Base-by-base conservation (phyloP, 2,329 filamentous ascomycete species). In the Penicillium sp. region DNA sequence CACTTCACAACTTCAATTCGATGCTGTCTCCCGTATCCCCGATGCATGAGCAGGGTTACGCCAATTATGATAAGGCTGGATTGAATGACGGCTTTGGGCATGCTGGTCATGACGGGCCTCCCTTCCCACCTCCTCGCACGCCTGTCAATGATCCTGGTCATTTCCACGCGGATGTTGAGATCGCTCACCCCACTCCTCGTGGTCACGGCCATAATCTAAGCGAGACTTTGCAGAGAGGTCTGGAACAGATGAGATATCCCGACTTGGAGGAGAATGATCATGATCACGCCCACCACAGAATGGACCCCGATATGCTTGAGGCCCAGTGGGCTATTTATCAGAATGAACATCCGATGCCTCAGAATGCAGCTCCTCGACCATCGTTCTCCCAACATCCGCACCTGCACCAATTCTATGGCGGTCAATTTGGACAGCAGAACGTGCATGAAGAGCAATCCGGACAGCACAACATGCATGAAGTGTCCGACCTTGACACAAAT, bases 251-350 rank as follows among this genome's bases (percentile, higher is more conserved):
- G 54, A 55, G 55, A 43, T 87, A 91, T 63, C 86, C 88, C 4
- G 88, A 95, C 61, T 92, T 92, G 42, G 86, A 91, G 52, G 86
- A 91, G 52, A 85, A 90, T 58, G 85, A 87, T 47, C 86, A 66
- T 63, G 61, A 74, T 46, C 39, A 47, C 49, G 61, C 45, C 52
- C 64, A 44, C 35, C 54, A 59, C 13, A 57, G 56, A 56, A 65
- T 42, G 57, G 61, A 33, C 41, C 52, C 70, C 31, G 59, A 68
- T 37, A 67, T 67, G 9, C 20, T 37, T 9, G 15, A 37, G 9
- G 12, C 15, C 28, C 65, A 59, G 18, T 73, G 71, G 71, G 67
- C 66, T 15, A 56, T 72, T 4, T 37, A 37, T 20, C 33, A 37
- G 8, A 61, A 67, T 33, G 56, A 64, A 24, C 58, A 62, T 33